phyloP scores from a whole-genome alignment of 331 rosid species.

The Dryas integrifolia region DNA sequence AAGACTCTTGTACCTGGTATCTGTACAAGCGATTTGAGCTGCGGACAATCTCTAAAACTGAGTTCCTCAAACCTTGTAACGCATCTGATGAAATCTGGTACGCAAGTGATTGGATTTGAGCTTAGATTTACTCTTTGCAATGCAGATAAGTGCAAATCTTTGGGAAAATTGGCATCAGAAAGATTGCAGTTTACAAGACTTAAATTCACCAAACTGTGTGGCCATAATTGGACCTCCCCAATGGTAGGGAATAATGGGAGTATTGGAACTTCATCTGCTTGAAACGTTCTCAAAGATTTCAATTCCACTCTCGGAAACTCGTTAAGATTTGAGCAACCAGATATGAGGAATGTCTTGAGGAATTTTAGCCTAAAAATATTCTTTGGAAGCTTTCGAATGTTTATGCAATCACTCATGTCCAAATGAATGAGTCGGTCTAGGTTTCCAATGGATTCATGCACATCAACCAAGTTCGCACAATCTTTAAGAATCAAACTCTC shows the following conservation, averaged over 20 bases:
- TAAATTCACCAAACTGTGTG: not conserved
- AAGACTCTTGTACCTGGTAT: not conserved
- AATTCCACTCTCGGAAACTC: not conserved
- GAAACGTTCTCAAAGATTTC: not conserved
- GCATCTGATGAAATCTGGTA: not conserved
- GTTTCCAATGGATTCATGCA: slow-evolving; percentile 11
- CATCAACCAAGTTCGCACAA: not conserved
- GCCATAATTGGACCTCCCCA: not conserved
- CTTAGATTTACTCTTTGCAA: not conserved
- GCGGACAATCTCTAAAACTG: not conserved
- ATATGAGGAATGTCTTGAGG: slow-evolving; percentile 10
- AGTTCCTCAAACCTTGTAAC: not conserved
- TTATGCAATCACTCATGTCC: slow-evolving; percentile 6
- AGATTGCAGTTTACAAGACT: not conserved
- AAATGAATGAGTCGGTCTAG: not conserved
- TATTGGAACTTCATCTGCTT: not conserved
- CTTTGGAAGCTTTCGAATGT: not conserved
- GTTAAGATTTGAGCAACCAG: slow-evolving; percentile 17
- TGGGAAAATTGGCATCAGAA: not conserved
- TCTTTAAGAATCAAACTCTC: not conserved
- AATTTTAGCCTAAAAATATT: not conserved
- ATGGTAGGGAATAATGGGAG: not conserved
- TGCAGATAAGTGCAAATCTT: not conserved
- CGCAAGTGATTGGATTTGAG: not conserved
- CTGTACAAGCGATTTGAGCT: not conserved